Percentiles rank a stretch among this genome's conserved stretches.
Evolutionary conservation across 2,329 filamentous ascomycete genomes (phyloP).

Genomic region (Colletotrichum siamense): DNA sequence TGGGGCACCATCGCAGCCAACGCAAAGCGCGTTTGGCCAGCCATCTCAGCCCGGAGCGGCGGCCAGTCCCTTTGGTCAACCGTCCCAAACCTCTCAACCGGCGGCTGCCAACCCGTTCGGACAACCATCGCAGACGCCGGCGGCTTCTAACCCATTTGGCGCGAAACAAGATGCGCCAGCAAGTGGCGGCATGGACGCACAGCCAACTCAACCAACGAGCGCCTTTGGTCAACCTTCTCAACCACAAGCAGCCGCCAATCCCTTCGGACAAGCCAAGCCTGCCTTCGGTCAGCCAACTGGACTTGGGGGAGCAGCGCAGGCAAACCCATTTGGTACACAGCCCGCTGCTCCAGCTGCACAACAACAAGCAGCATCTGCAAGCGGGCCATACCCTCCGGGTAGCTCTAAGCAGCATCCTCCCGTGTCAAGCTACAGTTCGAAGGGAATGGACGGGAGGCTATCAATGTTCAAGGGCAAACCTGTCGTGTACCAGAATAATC

Average conservation of each 20-base stretch:
- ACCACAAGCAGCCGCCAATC: conserved; percentile 26
- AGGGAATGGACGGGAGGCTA: conserved; percentile 50
- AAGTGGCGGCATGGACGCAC: neutral
- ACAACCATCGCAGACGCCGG: conserved; percentile 15
- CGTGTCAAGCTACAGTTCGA: conserved; percentile 48
- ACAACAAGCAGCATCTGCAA: conserved; percentile 17
- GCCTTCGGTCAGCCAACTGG: conserved; percentile 31
- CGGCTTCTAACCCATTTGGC: conserved; percentile 32
- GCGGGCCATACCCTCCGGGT: conserved; percentile 48
- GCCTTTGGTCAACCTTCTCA: conserved; percentile 33
- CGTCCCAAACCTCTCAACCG: conserved; percentile 13
- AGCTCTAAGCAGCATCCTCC: conserved; percentile 51
- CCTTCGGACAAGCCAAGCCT: conserved; percentile 34
- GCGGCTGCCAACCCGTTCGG: conserved; percentile 25
- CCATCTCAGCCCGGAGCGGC: neutral
- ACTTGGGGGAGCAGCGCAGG: neutral
- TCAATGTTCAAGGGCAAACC: conserved; percentile 67
- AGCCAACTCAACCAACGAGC: conserved; percentile 24
- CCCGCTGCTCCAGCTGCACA: conserved; percentile 15
- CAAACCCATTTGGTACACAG: conserved; percentile 30
- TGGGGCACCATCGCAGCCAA: neutral
- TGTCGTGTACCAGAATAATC: conserved; percentile 60
- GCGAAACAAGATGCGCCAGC: conserved; percentile 1
- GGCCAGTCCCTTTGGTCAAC: neutral
- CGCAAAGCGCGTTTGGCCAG: neutral